A percentile compares a stretch with the other conserved stretches of the same genome.
These are phyloP conservation scores for Phytophthora uliginosa DNA, from an alignment of 352 stramenopile genomes.

Conservation along the genomic window DNA sequence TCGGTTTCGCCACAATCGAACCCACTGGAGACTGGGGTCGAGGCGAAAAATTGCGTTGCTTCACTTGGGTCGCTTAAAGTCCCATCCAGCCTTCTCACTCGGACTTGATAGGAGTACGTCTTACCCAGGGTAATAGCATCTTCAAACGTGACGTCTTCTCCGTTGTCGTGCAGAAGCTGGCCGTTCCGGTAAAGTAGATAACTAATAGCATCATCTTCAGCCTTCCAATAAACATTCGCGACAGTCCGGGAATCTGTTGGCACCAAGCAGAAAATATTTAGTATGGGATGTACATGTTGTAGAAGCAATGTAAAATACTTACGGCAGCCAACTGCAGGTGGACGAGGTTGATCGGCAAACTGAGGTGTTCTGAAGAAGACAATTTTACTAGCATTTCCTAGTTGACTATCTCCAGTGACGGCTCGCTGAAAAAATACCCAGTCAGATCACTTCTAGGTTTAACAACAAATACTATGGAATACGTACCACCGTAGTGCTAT, in stretches of 20 bases:
- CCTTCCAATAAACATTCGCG: constrained; percentile 47
- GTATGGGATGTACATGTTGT: neutral
- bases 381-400: constrained; percentile 44
- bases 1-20: constrained; percentile 44
- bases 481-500: constrained; percentile 64
- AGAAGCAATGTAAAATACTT: constrained; percentile 18
- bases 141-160: constrained; percentile 44
- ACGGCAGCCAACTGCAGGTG: constrained; percentile 64
- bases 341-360: constrained; percentile 45
- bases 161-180: constrained; percentile 30
- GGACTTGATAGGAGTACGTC: constrained; percentile 57
- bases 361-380: constrained; percentile 55
- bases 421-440: constrained; percentile 28
- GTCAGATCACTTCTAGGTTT: neutral
- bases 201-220: constrained; percentile 21
- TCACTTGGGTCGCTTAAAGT: constrained; percentile 42
- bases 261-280: neutral
- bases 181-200: constrained; percentile 59
- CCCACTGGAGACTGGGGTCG: constrained; percentile 11
- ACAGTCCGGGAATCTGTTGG: constrained; percentile 41
- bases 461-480: neutral
- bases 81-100: constrained; percentile 30
- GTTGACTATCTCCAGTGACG: constrained; percentile 33
- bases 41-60: constrained; percentile 28
- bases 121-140: constrained; percentile 40